Conservation (phyloP, 2,329 filamentous ascomycete genomes). For the Phialemoniopsis sp. region DNA sequence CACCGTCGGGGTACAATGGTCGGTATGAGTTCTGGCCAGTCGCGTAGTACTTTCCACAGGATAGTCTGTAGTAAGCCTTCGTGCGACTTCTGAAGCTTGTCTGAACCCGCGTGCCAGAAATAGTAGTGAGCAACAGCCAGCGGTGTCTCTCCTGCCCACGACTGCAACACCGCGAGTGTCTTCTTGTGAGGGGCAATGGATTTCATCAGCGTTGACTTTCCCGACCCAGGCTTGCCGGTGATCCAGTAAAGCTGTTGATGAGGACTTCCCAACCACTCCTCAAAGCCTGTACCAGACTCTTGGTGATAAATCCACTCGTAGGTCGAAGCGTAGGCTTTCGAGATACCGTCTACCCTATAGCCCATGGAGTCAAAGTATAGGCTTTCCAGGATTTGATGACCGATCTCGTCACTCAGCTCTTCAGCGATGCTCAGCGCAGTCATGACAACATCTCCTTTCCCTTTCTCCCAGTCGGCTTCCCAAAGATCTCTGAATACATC, state of each 20-base stretch:
- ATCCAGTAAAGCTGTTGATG: slow-evolving; percentile 10
- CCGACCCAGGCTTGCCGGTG: slow-evolving; percentile 11
- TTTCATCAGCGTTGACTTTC: slow-evolving; percentile 13
- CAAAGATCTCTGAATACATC: too few species aligned
- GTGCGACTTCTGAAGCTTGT: slow-evolving; percentile 14
- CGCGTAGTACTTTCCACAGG: slow-evolving; percentile 8
- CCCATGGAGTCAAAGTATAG: slow-evolving; percentile 3
- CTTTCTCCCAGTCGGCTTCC: background rate
- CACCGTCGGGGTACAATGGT: slow-evolving; percentile 6
- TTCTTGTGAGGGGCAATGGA: slow-evolving; percentile 2
- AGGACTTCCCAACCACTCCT: slow-evolving; percentile 2
- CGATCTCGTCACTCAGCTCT: background rate
- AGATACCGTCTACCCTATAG: slow-evolving; percentile 2
- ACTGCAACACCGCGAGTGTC: too few species aligned
- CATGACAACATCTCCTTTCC: background rate
- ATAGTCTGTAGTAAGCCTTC: slow-evolving; percentile 14
- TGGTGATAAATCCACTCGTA: slow-evolving; percentile 7
- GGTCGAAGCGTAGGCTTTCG: background rate
- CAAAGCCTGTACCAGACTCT: slow-evolving; percentile 3
- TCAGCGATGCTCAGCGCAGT: background rate
- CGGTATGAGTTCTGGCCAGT: slow-evolving; percentile 4
- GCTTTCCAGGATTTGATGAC: background rate
- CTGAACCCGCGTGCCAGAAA: slow-evolving; percentile 14
- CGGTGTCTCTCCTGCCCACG: too few species aligned
- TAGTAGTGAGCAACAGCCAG: slow-evolving; percentile 6